Base-by-base conservation (phyloP, 768 basidiomycete species). In the Filobasidium floriforme region DNA sequence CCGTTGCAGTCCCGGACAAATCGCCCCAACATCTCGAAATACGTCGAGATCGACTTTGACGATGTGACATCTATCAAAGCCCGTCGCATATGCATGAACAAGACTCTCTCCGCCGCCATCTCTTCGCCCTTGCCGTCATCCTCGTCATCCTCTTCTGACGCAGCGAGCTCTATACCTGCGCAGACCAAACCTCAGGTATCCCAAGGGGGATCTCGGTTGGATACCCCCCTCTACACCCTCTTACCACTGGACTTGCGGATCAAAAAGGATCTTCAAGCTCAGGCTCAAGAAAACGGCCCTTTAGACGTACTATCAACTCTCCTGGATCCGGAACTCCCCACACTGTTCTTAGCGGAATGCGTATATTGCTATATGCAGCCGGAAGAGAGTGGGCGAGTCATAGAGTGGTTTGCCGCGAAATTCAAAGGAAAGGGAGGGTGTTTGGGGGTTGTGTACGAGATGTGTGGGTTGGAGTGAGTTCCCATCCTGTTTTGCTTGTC, bases 1-100 rank as follows among this genome's bases (percentile, higher is more conserved):
- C 46, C 12, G 19, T 44, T n/a, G n/a, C 43, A 49, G 46, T 49
- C 46, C 22, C 26, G 41, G 19, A n/a, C 28, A 19, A 7, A 43
- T 10, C 26, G 12, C n/a, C 37, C 12, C 1, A 59, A 65, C 37
- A 43, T 66, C 19, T 14, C 32, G 43, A 59, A 80, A 15, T 98
- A 96, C 76, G 77, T 96, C 49, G 96, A 99, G 73, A 78, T 98
- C 26, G 96, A 99, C 77, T 94, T 99, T 72, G 82, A 87, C 0
- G 90, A 92, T 73, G 84, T 89, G 57, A 92, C 91, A 0, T 82
- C 82, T 26, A 86, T 85, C 76, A 99, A 99, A 72, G 74, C 73
- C 2, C 72, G 76, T 43, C 70, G 74, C 11, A 78, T 78, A 62
- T 71, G 70, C n/a, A 19, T 62, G 68, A 41, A 73, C 68, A 59